Conservation (phyloP, 75 land plant genomes). For the Picea sitchensis region DNA sequence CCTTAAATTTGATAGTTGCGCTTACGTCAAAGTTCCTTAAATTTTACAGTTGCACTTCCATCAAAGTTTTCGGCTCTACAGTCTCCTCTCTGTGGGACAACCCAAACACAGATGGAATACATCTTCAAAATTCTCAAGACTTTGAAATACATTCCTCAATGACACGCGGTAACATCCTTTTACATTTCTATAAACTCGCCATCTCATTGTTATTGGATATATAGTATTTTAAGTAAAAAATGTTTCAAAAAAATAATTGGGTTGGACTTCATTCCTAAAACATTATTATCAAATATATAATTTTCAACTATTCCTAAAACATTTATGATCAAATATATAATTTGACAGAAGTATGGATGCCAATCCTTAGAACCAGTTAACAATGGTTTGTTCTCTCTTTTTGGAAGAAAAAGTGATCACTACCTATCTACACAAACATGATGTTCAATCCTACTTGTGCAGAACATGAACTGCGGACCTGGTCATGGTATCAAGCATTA, state of each 20-base stretch:
- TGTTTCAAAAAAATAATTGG: too few relatives aligned
- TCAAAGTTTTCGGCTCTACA: slow-evolving; percentile 36
- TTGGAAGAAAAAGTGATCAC: slow-evolving; percentile 62
- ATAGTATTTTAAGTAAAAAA: too few relatives aligned
- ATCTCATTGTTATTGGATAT: too few relatives aligned
- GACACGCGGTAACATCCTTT: slow-evolving; percentile 50
- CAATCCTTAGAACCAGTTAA: too few relatives aligned
- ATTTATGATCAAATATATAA: too few relatives aligned
- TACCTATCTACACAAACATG: slow-evolving; percentile 91
- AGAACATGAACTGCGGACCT: slow-evolving; percentile 65
- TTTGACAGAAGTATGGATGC: too few relatives aligned
- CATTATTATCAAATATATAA: too few relatives aligned
- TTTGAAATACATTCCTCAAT: slow-evolving; percentile 51
- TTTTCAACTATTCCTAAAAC: too few relatives aligned
- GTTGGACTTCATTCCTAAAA: too few relatives aligned
- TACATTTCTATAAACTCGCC: too few relatives aligned
- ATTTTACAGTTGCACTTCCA: too few relatives aligned
- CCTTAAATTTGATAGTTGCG: too few relatives aligned
- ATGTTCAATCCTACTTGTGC: slow-evolving; percentile 55
- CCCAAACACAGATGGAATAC: slow-evolving; percentile 96
- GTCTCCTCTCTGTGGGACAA: slow-evolving; percentile 72
- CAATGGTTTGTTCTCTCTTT: neutral
- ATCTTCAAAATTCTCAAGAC: slow-evolving; percentile 78
- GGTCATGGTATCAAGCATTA: slow-evolving; percentile 64
- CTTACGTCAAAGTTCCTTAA: slow-evolving; percentile 20